Evolutionary conservation across 2,329 filamentous ascomycete genomes (phyloP).

Genomic region (Aspergillus sp.): DNA sequence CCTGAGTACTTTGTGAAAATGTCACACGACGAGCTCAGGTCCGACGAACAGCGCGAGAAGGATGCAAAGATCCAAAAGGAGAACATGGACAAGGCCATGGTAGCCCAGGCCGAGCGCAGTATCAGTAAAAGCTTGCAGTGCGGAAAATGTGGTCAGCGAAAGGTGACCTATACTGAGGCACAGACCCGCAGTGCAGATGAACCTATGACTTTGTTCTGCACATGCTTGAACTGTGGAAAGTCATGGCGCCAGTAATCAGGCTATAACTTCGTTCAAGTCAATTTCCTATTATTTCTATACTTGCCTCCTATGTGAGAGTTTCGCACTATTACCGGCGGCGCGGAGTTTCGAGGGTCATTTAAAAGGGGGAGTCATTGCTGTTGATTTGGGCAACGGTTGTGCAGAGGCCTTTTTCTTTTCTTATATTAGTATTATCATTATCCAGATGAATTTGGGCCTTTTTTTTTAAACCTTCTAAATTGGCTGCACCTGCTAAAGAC

Average conservation of each 20-base stretch:
- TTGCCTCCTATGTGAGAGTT: constrained; percentile 4
- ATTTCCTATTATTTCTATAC: constrained; percentile 13
- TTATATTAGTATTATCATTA: constrained; percentile 3
- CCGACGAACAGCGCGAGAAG: constrained; percentile 72
- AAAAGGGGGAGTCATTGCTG: constrained; percentile 12
- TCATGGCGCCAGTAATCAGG: constrained; percentile 43
- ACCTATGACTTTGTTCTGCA: constrained; percentile 59
- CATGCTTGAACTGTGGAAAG: constrained; percentile 49
- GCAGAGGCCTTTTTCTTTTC: not conserved
- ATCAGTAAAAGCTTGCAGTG: constrained; percentile 87
- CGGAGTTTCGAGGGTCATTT: constrained; percentile 18
- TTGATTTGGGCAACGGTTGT: constrained; percentile 4
- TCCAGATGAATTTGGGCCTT: not conserved
- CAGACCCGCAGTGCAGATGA: constrained; percentile 96
- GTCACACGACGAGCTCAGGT: constrained; percentile 89
- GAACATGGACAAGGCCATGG: constrained; percentile 97
- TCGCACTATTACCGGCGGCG: constrained; percentile 11
- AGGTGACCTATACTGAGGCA: constrained; percentile 93
- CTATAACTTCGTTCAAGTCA: not conserved
- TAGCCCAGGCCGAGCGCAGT: constrained; percentile 85
- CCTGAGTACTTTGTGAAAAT: constrained; percentile 78
- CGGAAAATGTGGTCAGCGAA: constrained; percentile 87
- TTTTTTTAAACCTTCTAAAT: not conserved
- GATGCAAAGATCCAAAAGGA: constrained; percentile 78
- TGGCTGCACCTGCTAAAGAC: not conserved